Base-by-base conservation (phyloP, 2,329 filamentous ascomycete species). In the Colletotrichum brevisporum region DNA sequence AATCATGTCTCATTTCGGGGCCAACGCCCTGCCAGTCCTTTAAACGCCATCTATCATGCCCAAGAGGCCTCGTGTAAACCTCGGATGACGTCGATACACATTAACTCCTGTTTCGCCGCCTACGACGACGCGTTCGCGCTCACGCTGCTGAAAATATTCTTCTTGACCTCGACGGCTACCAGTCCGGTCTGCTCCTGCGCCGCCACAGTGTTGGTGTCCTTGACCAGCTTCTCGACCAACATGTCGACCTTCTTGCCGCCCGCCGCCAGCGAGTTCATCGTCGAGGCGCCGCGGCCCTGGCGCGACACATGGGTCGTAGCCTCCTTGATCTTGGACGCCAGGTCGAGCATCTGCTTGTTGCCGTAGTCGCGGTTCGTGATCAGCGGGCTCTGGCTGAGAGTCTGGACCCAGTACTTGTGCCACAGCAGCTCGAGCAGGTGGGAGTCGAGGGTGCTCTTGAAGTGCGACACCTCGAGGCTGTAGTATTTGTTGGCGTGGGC, bases 381-480 rank as follows among this genome's bases (percentile, higher is more conserved):
- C 5, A 98, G 87, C 24, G 95, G 95, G 74, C 91, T 96, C 75
- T 97, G 94, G 39, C 94, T 97, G 21, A 99, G 88, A 6, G 96
- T 99, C 77, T 97, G 93, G 41, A 98, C 95, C 96, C 94, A 97
- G 85, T 99, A 99, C 81, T 98, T 98, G 84, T 98, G 97, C 96
- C 96, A 98, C 36, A 99, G 85, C 59, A 94, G 88, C 76, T 97
- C 94, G 5, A 99, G 86, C 26, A 99, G 86, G 75, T 94, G 92
- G 2, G 91, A 88, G 81, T 99, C 96, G 31, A 99, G 90, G 0
- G 92, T 92, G 72, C 93, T 96, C 83, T 98, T 98, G 87, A 94
- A 99, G 81, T 97, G 94, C 39, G 94, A 94, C 15, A 98, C 93
- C 71, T 97, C 93, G 6, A 99, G 88, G 15, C 92, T 87, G 81